Evolutionary conservation across 1,139 yeast genomes (phyloP), one percentile per base, ranked within the genome.

Genomic region (Debaryomycetaceae sp.): DNA sequence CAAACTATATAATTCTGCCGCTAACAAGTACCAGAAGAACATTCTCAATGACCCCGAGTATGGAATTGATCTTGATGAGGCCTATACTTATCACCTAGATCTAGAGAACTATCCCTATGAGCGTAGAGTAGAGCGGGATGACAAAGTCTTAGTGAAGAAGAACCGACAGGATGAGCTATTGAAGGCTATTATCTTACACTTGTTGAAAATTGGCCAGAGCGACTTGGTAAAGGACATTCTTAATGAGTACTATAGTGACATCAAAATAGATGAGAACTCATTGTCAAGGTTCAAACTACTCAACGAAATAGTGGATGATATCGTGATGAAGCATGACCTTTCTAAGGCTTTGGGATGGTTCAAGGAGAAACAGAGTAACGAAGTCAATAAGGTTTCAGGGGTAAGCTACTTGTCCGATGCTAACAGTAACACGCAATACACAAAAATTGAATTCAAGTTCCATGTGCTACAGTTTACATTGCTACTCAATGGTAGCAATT

Each of bases 391-490:
- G 35, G 38, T 7, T 35, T 23, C 43, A 37, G 38, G 20, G 29
- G 33, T 22, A 6, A 34, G 29, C 3, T 36, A 36, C 2, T 27
- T 22, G 29, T 23, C 23, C 14, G 40, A 39, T 2, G 22, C 34
- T 14, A 38, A 34, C 23, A 41, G 31, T 24, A 27, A 33, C 36
- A 46, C 50, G 22, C 46, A 45, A 33, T 52, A 50, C 31, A 45
- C 42, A 29, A 56, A 56, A 40, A 58, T 84, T 36, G 88, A 83
- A 60, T 84, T 84, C 65, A 75, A 76, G 52, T 69, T 86, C 48
- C 90, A 84, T 62, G 74, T 79, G 57, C 67, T 83, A 23, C 83
- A 84, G 54, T 85, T 77, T 53, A 62, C 67, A 4, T 60, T 76
- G 37, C 57, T 77, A 4, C 68, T 79, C 42, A 66, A 66, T 42